Percentiles rank a stretch among this genome's conserved stretches.
Conservation (phyloP, 208 protist genomes). For the Novymonas esmeraldas region DNA sequence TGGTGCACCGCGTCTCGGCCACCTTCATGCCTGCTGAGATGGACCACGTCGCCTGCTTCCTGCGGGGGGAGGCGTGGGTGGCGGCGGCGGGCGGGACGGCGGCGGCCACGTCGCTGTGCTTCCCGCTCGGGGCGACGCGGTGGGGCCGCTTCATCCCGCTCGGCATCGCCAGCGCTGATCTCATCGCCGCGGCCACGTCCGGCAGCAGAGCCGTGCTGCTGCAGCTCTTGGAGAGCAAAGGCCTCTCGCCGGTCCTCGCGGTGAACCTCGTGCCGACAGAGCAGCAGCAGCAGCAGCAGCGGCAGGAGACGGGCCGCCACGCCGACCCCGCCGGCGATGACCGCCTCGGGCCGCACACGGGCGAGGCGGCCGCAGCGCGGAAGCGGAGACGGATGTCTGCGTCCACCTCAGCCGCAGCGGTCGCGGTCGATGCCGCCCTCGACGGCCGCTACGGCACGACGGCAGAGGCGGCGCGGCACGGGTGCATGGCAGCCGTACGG, state of each 20-base stretch:
- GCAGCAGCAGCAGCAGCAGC: conserved; percentile 17
- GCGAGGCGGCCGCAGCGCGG: neutral
- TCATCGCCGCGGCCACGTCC: conserved; percentile 44
- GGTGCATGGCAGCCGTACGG: conserved; percentile 51
- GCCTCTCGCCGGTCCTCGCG: conserved; percentile 49
- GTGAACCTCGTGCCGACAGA: conserved; percentile 44
- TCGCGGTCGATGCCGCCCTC: conserved; percentile 10
- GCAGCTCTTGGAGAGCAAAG: conserved; percentile 47
- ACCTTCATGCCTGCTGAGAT: conserved; percentile 65
- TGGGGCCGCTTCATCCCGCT: conserved; percentile 70
- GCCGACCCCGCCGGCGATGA: neutral
- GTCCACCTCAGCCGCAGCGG: neutral
- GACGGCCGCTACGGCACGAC: conserved; percentile 15
- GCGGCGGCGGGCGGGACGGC: neutral
- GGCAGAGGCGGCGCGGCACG: conserved; percentile 32
- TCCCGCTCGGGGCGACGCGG: conserved; percentile 30
- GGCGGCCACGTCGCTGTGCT: conserved; percentile 4
- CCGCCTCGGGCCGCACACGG: neutral
- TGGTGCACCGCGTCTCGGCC: conserved; percentile 50
- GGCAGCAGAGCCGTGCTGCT: conserved; percentile 44
- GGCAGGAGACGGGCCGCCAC: neutral
- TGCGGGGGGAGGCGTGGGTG: conserved; percentile 35
- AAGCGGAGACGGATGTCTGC: conserved; percentile 9
- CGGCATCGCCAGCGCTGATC: conserved; percentile 52
- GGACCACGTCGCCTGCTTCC: conserved; percentile 57